Evolutionary conservation across 805 yeast species (phyloP), one percentile per base, ranked within the genome.

Genomic region (Saccharomyces kudriavzevii): DNA sequence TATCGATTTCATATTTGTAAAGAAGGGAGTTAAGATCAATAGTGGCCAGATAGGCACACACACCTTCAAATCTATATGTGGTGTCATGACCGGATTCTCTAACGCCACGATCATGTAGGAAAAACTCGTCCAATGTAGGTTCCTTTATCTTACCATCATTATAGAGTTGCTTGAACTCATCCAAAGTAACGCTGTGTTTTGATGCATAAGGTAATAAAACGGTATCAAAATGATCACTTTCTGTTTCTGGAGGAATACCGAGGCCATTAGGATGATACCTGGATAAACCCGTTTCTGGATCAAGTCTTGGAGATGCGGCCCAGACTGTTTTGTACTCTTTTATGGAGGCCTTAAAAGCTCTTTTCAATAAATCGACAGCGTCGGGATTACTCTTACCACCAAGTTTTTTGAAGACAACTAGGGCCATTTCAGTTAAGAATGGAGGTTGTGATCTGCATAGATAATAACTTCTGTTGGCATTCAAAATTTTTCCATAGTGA

Each of bases 181-280:
- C 84, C 49, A 84, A 67, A 0, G 81, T 52, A 8, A 83, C 64
- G 2, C 76, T 69, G 65, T 87, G 73, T 66, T 88, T 89, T 49
- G 78, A 70, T 40, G 86, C 83, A 64, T 79, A 89, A 2, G 92
- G 90, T 50, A 70, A 64, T 60, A 92, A 73, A 11, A 90, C 78
- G 2, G 85, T 77, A 59, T 81, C 80, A 65, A 92, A 92, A 73
- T 94, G 99, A 1, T 89, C 82, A 0, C 90, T 76, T 68, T 92
- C 99, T 0, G 97, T 91, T 68, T 92, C 99, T 5, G 97, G 97
- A 4, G 99, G 98, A 45, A 92, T 82, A n/a, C 98, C 97, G 27
- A 79, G 57, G 22, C 97, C 97, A 52, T 81, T 85, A 0, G 98
- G 97, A 62, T 87, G 89, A 67, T 89, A 92, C 58, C 96, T 82